phyloP scores from a whole-genome alignment of 345 rosid species.

The Cochlearia excelsa region DNA sequence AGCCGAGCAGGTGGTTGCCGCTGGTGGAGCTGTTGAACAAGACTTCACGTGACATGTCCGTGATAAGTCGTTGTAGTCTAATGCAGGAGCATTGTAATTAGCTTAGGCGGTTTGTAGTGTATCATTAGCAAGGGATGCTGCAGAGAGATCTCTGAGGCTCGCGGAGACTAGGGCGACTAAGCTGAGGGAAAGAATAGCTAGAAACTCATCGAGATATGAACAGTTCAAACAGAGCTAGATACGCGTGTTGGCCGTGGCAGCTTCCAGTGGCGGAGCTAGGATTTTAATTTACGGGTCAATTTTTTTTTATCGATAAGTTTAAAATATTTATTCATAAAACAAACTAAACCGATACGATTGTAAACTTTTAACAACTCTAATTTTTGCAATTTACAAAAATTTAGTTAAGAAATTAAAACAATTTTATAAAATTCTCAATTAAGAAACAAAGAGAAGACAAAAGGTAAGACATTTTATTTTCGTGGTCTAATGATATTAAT shows the following conservation, averaged over 20 bases:
- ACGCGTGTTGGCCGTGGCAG: conserved; percentile 98
- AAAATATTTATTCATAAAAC: too few species aligned
- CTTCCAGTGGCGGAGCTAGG: too few species aligned
- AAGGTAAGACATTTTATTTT: too few species aligned
- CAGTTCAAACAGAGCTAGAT: conserved; percentile 54
- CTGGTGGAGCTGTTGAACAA: conserved; percentile 90
- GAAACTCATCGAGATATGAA: conserved; percentile 67
- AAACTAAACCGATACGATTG: too few species aligned
- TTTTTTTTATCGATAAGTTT: too few species aligned
- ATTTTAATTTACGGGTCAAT: too few species aligned
- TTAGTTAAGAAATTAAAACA: too few species aligned
- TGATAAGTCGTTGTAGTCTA: conserved; percentile 5
- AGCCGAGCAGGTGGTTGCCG: conserved; percentile 98
- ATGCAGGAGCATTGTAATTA: conserved; percentile 16
- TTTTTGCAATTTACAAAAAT: too few species aligned
- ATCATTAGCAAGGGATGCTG: conserved; percentile 82
- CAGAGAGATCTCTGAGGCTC: conserved; percentile 82
- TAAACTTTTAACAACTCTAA: too few species aligned
- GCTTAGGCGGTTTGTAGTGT: conserved; percentile 8
- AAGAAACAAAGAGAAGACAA: too few species aligned
- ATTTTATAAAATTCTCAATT: too few species aligned
- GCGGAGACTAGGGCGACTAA: conserved; percentile 88
- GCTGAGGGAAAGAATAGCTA: conserved; percentile 78
- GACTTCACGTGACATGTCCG: conserved; percentile 67
- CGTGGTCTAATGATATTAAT: too few species aligned